Base-by-base conservation (phyloP, 2,329 filamentous ascomycete genomes). In the Fusarium sacchari region DNA sequence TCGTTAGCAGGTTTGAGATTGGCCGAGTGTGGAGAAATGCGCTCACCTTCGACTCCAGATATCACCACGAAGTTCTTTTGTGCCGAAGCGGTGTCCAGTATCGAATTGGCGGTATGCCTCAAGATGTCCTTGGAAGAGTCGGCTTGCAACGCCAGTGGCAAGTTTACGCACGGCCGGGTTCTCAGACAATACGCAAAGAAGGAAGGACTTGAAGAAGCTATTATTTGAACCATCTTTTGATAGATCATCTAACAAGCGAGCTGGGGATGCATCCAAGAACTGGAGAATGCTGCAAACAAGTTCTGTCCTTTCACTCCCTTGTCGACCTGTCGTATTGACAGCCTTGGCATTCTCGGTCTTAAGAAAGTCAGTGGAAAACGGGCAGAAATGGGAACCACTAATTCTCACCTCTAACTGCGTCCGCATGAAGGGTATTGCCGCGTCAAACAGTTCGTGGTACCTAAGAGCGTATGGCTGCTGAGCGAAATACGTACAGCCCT, bases 401-500 rank as follows among this genome's bases (percentile, higher is more conserved):
- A n/a, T 30, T 74, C 82, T 73, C 78, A 91, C 89, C 85, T 89
- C 86, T 20, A 92, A 75, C 75, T 90, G 88, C 22, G 79, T 80
- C 67, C 87, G 86, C 77, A 92, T 87, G 67, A 90, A 91, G 0
- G 86, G 86, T 9, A 89, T 85, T 8, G 87, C 86, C 30, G 85
- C 85, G 11, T 83, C 79, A 76, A 91, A 91, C 7, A 93, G 80
- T n/a, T 84, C 84, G 43, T 84, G 81, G 72, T 89, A 92, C 53
- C 84, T 82, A 15, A 84, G 79, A 17, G 85, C 79, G 69, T 88
- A 83, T 9, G 83, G 80, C 65, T 88, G 84, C 57, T 86, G 84
- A 14, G 89, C 89, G 80, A 92, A 91, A 77, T 91, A 88, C 42
- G 88, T 87, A 74, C 90, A 92, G 17, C 87, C 88, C 77, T 90